A percentile compares a stretch with the other conserved stretches of the same genome.
phyloP scores from a whole-genome alignment of 306 rosid species.

The Geum urbanum region DNA sequence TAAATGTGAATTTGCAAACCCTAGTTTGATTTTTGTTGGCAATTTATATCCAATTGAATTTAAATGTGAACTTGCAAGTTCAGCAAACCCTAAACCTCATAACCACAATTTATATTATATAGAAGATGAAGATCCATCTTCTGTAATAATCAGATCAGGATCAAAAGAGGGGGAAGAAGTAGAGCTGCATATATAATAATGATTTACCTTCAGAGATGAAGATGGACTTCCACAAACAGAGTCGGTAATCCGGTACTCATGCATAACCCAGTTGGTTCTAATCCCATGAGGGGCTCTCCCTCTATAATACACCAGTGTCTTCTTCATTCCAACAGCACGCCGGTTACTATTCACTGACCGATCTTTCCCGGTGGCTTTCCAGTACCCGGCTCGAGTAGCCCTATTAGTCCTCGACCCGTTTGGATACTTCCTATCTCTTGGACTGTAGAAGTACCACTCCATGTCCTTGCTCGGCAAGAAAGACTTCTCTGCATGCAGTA shows the following conservation, averaged over 20 bases:
- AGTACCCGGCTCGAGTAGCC: slow-evolving; percentile 83
- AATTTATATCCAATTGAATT: not conserved
- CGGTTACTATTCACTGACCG: slow-evolving; percentile 65
- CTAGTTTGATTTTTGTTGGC: not conserved
- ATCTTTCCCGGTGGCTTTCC: slow-evolving; percentile 97
- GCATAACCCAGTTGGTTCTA: slow-evolving; percentile 97
- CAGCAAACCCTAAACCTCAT: not conserved
- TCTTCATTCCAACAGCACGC: slow-evolving; percentile 75
- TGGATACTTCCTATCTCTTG: slow-evolving; percentile 90
- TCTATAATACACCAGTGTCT: slow-evolving; percentile 81
- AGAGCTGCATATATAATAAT: not conserved
- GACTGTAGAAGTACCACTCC: slow-evolving; percentile 98
- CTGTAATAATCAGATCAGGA: not conserved
- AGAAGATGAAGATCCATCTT: not conserved
- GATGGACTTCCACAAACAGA: slow-evolving; percentile 40
- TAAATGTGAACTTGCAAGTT: not conserved
- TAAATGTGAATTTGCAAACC: not conserved
- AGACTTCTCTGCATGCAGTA: slow-evolving; percentile 74
- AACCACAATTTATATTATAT: not conserved
- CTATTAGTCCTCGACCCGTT: slow-evolving; percentile 95
- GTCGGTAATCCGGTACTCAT: slow-evolving; percentile 73
- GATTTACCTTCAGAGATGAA: slow-evolving; percentile 65
- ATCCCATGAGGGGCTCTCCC: slow-evolving; percentile 95
- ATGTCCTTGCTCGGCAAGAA: slow-evolving; percentile 82
- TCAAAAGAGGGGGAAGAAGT: not conserved